A percentile compares a stretch with the other conserved stretches of the same genome.
Conservation (phyloP, 2,329 filamentous ascomycete genomes). For the Helotiales sp. region DNA sequence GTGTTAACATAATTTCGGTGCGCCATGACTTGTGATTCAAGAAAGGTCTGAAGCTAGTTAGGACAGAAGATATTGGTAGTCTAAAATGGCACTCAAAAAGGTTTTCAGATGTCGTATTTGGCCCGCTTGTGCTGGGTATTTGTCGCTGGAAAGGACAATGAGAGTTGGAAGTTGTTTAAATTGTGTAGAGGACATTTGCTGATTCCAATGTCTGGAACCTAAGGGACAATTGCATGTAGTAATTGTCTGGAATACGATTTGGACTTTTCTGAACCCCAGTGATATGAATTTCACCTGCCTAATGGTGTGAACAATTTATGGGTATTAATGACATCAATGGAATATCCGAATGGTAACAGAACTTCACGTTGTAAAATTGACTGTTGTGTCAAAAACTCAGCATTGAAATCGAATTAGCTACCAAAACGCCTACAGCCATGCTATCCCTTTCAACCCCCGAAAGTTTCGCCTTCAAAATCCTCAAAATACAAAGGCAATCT, state of each 20-base stretch:
- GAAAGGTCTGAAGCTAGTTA: too few species aligned
- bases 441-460: constrained; percentile 11
- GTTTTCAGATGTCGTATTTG: too few species aligned
- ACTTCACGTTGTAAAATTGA: background rate
- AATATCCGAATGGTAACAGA: background rate
- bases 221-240: background rate
- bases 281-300: background rate
- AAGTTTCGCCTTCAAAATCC: constrained; percentile 9
- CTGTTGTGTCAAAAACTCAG: background rate
- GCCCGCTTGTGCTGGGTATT: background rate
- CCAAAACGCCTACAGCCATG: constrained; percentile 13
- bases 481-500: background rate
- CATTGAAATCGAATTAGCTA: background rate
- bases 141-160: background rate
- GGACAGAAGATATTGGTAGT: too few species aligned
- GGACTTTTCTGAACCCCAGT: background rate
- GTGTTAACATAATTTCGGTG: too few species aligned
- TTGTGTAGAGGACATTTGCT: too few species aligned
- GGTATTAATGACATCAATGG: background rate
- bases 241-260: background rate
- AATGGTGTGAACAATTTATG: too few species aligned
- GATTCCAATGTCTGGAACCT: background rate
- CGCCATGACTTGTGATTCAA: too few species aligned
- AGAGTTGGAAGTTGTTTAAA: too few species aligned
- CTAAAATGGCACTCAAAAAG: too few species aligned